Base-by-base conservation (phyloP, 345 rosid genomes). In the Jatropha curcas region DNA sequence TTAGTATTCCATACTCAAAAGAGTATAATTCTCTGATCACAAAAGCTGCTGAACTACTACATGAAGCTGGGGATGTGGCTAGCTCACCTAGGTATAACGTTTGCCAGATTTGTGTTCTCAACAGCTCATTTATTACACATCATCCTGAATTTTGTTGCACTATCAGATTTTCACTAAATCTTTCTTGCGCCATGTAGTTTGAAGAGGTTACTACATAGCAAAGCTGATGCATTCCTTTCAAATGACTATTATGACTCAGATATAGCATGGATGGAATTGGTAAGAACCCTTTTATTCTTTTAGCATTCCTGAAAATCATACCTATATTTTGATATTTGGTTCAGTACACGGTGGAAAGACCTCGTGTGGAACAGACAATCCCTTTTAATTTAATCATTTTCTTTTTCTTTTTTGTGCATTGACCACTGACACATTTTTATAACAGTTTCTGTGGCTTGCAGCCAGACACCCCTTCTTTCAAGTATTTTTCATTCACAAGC, bases 201-300 rank as follows among this genome's bases (percentile, higher is more conserved):
- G 86, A 92, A 88, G 93, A 89, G 85, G 83, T 85, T 92, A 67
- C 84, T 94, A 61, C 95, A 92, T 43, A 75, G 90, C 85, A 94
- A 90, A 84, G 98, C 97, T 11, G 87, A 85, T 56, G 96, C 97
- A 20, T 94, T 94, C 85, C 88, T 90, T 62, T 90, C 98, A 67
- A 92, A 94, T 84, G 87, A 92, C 56, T 94, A 92, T 71, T 88
- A 89, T 77, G 95, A 89, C 59, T 94, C 98, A 0, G 98, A 90
- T 81, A 85, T 94, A 66, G 95, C 97, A 58, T 92, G 97, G 98
- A 94, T 94, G 95, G 97, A 94, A 74, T 79, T 94, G 97, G 98
- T 94, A 74, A 82, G 91, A 74, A 33, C 48, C 28, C 20, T 17
- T n/a, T n/a, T 33, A 67, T 30, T 67, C 16, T 34, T 70, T 43